phyloP scores from a whole-genome alignment of 495 filamentous ascomycete genomes.

The Poronia punctata region DNA sequence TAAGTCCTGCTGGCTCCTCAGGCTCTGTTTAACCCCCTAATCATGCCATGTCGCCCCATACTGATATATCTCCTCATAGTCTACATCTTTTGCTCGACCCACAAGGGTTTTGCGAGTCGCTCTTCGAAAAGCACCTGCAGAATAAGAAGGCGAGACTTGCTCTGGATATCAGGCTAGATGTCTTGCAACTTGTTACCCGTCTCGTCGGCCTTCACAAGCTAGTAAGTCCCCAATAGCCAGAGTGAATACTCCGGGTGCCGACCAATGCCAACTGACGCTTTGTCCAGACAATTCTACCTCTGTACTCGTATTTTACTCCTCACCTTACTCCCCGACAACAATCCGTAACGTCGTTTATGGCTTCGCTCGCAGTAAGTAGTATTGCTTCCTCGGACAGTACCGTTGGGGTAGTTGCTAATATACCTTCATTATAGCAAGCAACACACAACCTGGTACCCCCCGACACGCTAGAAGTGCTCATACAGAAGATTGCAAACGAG shows the following conservation, averaged over 20 bases:
- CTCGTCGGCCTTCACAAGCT: constrained; percentile 91
- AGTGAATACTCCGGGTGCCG: constrained; percentile 27
- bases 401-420: too few species aligned
- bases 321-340: constrained; percentile 80
- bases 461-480: constrained; percentile 82
- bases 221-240: not conserved
- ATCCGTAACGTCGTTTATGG: constrained; percentile 90
- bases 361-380: constrained; percentile 59
- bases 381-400: not conserved
- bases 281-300: constrained; percentile 32
- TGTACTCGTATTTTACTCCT: constrained; percentile 79
- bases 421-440: constrained; percentile 49
- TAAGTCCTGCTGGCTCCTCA: constrained; percentile 10
- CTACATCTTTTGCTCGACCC: constrained; percentile 86
- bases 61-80: constrained; percentile 2
- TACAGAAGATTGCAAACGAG: constrained; percentile 95
- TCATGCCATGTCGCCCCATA: not conserved
- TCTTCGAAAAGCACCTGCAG: constrained; percentile 89
- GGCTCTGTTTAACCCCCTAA: not conserved
- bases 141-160: constrained; percentile 77
- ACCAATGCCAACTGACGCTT: not conserved
- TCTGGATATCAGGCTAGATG: constrained; percentile 82
- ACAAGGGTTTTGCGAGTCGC: constrained; percentile 83
- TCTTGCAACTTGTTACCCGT: constrained; percentile 83
- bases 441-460: constrained; percentile 89